A percentile compares a stretch with the other conserved stretches of the same genome.
phyloP scores from a whole-genome alignment of 1,284 basidiomycete genomes.

The Melampsora larici-populina region DNA sequence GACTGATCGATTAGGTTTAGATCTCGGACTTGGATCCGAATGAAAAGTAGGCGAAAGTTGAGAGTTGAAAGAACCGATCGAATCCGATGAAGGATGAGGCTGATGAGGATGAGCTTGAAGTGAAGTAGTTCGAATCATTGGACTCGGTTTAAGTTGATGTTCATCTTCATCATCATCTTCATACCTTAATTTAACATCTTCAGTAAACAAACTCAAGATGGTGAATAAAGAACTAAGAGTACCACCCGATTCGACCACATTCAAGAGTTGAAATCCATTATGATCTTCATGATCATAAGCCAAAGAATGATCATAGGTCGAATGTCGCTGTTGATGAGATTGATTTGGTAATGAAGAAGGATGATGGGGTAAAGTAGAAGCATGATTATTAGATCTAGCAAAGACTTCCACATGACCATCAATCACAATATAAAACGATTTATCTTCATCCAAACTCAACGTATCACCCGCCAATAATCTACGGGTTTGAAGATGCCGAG shows the following conservation, averaged over 20 bases:
- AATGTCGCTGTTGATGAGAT: not conserved
- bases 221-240: conserved; percentile 94
- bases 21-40: not conserved
- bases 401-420: conserved; percentile 67
- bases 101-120: not conserved
- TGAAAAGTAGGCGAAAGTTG: not conserved
- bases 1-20: not conserved
- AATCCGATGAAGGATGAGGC: not conserved
- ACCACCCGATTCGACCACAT: conserved; percentile 89
- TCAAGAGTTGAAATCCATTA: conserved; percentile 88
- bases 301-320: conserved; percentile 57
- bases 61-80: not conserved
- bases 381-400: conserved; percentile 69
- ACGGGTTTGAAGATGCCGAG: conserved; percentile 84
- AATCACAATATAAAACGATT: conserved; percentile 91
- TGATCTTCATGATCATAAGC: conserved; percentile 72
- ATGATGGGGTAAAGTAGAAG: too few relatives aligned
- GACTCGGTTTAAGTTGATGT: too few relatives aligned
- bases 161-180: conserved; percentile 57
- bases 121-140: not conserved
- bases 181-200: conserved; percentile 92
- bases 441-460: conserved; percentile 80
- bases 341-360: conserved; percentile 52
- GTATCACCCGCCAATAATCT: conserved; percentile 85
- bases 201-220: conserved; percentile 91